These are phyloP conservation scores for Termitomyces sp. DNA, from an alignment of 1,284 basidiomycete genomes.

Conservation along the genomic window DNA sequence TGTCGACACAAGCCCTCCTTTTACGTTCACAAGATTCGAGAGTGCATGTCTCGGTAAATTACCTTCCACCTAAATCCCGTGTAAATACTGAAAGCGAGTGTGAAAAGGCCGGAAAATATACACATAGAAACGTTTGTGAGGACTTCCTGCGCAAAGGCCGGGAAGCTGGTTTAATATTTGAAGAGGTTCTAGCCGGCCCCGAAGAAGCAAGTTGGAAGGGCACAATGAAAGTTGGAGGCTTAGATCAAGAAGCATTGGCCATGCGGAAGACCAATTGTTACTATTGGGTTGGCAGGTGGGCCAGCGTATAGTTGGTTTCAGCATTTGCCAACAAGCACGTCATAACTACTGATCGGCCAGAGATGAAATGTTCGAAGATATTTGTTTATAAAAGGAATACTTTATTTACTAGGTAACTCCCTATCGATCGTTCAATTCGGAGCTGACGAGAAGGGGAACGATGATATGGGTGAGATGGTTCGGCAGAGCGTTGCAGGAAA, in stretches of 20 bases:
- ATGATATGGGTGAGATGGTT: no score
- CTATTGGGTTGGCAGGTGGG: conserved; percentile 56
- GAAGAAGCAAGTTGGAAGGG: conserved; percentile 46
- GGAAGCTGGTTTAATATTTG: conserved; percentile 41
- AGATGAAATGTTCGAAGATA: neutral
- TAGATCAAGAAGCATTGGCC: conserved; percentile 44
- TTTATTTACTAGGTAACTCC: no score
- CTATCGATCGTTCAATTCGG: no score
- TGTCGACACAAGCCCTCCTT: conserved; percentile 46
- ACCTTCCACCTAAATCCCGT: neutral
- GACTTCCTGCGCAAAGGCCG: conserved; percentile 44
- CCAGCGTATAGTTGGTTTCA: neutral
- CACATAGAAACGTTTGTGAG: conserved; percentile 47
- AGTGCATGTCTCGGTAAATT: conserved; percentile 49
- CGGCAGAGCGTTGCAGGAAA: no score
- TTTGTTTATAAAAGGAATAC: no score
- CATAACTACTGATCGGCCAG: neutral
- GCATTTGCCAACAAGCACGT: neutral
- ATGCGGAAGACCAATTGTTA: conserved; percentile 53
- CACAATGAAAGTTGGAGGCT: conserved; percentile 37
- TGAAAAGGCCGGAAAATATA: conserved; percentile 55
- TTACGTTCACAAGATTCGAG: conserved; percentile 36
- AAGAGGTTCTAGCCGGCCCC: conserved; percentile 34
- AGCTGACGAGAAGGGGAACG: no score
- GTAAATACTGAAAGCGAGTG: neutral